phyloP scores from a whole-genome alignment of 768 basidiomycete species.

The Phylloporus sp. region DNA sequence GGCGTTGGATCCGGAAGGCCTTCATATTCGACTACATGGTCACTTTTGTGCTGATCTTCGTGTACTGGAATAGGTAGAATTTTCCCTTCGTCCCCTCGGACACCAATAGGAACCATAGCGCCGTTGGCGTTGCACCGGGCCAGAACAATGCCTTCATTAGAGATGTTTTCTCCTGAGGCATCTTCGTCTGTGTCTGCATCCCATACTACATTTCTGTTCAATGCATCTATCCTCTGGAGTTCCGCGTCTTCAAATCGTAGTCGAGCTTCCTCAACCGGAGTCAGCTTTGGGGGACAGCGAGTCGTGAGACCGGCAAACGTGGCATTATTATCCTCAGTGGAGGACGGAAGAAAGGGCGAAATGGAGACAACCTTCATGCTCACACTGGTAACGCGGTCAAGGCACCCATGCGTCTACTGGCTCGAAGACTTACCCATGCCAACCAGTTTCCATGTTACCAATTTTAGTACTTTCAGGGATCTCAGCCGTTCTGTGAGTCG shows the following conservation, averaged over 20 bases:
- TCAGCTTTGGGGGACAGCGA: slow-evolving; percentile 37
- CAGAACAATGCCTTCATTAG: slow-evolving; percentile 26
- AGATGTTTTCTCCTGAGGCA: slow-evolving; percentile 52
- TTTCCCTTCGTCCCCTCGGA: slow-evolving; percentile 52
- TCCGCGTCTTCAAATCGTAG: slow-evolving; percentile 52
- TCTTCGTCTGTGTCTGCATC: slow-evolving; percentile 54
- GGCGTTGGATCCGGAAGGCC: slow-evolving; percentile 53
- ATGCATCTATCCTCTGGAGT: slow-evolving; percentile 59
- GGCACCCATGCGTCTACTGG: not conserved
- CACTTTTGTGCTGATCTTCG: slow-evolving; percentile 7
- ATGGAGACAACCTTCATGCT: slow-evolving; percentile 71
- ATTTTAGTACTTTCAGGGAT: slow-evolving; percentile 69
- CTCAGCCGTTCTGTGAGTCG: slow-evolving; percentile 71
- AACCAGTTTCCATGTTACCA: slow-evolving; percentile 65
- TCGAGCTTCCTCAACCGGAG: slow-evolving; percentile 56
- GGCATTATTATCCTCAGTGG: slow-evolving; percentile 54
- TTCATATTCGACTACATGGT: slow-evolving; percentile 35
- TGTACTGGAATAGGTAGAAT: slow-evolving; percentile 44
- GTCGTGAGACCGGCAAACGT: slow-evolving; percentile 47
- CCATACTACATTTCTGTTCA: slow-evolving; percentile 63
- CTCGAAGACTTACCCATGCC: slow-evolving; percentile 55
- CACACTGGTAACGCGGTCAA: slow-evolving; percentile 42
- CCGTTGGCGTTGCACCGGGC: slow-evolving; percentile 17
- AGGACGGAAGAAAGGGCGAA: slow-evolving; percentile 66
- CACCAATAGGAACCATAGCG: slow-evolving; percentile 46